These are phyloP conservation scores for Vaccinium macrocarpon DNA, from an alignment of 148 eudicot species.

Conservation along the genomic window DNA sequence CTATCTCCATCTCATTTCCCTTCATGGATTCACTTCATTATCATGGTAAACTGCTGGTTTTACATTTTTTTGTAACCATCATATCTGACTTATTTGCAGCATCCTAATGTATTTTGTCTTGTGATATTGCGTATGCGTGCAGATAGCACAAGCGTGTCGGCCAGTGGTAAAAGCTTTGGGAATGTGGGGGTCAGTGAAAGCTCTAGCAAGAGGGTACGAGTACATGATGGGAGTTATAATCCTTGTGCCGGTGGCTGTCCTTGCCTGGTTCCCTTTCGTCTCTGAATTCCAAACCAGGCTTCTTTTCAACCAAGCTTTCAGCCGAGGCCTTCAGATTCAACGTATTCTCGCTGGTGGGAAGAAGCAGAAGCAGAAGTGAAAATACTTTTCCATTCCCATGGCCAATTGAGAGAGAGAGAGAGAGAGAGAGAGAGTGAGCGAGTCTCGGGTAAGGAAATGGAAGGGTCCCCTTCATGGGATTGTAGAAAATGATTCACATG, in stretches of 20 bases:
- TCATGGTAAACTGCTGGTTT: neutral
- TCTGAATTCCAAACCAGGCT: slow-evolving; percentile 53
- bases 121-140: slow-evolving; percentile 7
- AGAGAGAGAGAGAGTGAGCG: slow-evolving; percentile 1
- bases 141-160: slow-evolving; percentile 53
- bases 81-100: neutral
- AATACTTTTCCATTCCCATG: neutral
- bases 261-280: slow-evolving; percentile 57
- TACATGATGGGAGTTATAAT: slow-evolving; percentile 41
- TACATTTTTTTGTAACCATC: neutral
- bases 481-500: neutral
- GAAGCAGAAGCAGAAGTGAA: slow-evolving; percentile 21
- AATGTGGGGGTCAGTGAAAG: slow-evolving; percentile 47
- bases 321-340: slow-evolving; percentile 54
- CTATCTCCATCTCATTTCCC: neutral
- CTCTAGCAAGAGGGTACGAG: slow-evolving; percentile 48
- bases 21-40: neutral
- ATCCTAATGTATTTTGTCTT: neutral
- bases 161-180: slow-evolving; percentile 35
- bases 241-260: slow-evolving; percentile 38
- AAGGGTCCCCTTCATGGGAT: neutral
- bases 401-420: neutral
- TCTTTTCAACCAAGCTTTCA: slow-evolving; percentile 59
- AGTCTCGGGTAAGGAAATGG: neutral
- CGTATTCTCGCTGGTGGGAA: slow-evolving; percentile 49